Evolutionary conservation across 2,329 filamentous ascomycete species (phyloP).

Genomic region (Didymella pinodella): DNA sequence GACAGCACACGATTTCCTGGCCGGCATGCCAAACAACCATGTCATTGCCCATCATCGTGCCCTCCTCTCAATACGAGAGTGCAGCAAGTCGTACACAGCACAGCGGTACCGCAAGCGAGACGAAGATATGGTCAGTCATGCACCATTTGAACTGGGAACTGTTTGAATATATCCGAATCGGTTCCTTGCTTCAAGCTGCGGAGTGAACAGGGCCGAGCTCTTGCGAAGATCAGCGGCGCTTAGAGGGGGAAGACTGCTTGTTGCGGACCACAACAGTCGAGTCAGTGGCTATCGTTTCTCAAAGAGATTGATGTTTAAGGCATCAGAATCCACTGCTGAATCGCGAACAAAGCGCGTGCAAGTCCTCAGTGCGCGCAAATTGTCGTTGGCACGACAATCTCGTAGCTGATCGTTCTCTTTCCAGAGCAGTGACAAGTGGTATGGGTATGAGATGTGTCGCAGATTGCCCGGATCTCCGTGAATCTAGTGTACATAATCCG

Average conservation of each 20-base stretch:
- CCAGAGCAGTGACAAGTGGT: conserved; percentile 37
- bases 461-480: conserved; percentile 50
- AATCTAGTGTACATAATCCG: conserved; percentile 35
- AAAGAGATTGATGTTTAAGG: conserved; percentile 39
- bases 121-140: conserved; percentile 2
- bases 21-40: conserved; percentile 18
- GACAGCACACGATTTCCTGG: neutral
- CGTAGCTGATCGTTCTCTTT: conserved; percentile 31
- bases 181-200: neutral
- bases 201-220: conserved; percentile 21
- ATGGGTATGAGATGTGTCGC: conserved; percentile 41
- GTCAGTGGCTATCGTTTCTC: conserved; percentile 29
- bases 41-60: conserved; percentile 17
- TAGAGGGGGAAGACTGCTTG: conserved; percentile 17
- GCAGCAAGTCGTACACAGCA: conserved; percentile 1
- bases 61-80: conserved; percentile 8
- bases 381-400: conserved; percentile 44
- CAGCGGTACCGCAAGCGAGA: neutral
- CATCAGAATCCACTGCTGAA: conserved; percentile 16
- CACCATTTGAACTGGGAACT: neutral
- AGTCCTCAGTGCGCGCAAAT: conserved; percentile 40
- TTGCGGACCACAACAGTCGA: conserved; percentile 39
- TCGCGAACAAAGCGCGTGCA: conserved; percentile 37
- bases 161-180: no score
- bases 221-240: conserved; percentile 22